Evolutionary conservation across 176 grass and related monocot genomes (phyloP).

Genomic region (Triticum aestivum): IWGSC_CS_RefSeq_v2.1 NC_057812.1:298804190-298804689

Average conservation of each 20-base stretch:
- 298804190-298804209: not conserved
- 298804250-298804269: no score
- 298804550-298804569: conserved; percentile 18
- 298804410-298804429: conserved; percentile 45
- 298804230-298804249: no score
- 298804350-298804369: no score
- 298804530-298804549: conserved; percentile 59
- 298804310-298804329: no score
- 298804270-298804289: no score
- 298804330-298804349: no score
- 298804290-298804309: no score
- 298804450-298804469: conserved; percentile 60
- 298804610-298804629: conserved; percentile 81
- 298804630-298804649: not conserved
- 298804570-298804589: conserved; percentile 51
- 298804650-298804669: not conserved
- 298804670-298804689: not conserved
- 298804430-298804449: conserved; percentile 55
- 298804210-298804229: not conserved
- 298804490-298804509: conserved; percentile 51
- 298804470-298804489: conserved; percentile 39
- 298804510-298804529: conserved; percentile 70
- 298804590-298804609: conserved; percentile 80
- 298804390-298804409: not conserved
- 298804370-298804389: not conserved